phyloP scores from a whole-genome alignment of 2,329 filamentous ascomycete species.

The Stemphylium beticola region DNA sequence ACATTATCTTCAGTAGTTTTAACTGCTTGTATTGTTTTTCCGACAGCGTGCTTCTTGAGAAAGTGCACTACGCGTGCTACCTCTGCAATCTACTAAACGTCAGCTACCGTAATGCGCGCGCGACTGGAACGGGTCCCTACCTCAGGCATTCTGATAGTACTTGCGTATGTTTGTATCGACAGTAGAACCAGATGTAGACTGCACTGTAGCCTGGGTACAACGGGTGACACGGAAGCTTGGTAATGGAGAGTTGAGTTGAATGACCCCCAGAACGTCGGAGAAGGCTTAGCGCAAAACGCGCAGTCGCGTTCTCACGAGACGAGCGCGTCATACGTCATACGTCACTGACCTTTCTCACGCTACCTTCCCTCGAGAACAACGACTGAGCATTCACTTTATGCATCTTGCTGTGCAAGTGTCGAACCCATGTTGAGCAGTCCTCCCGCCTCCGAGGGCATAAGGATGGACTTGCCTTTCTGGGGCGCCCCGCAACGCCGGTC shows the following conservation, averaged over 20 bases:
- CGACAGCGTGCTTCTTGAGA: slow-evolving; percentile 81
- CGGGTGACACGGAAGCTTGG: not conserved
- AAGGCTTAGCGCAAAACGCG: slow-evolving; percentile 26
- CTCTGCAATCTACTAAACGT: slow-evolving; percentile 53
- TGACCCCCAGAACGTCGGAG: slow-evolving; percentile 1
- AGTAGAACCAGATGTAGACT: not conserved
- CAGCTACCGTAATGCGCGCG: slow-evolving; percentile 7
- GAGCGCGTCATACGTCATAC: slow-evolving; percentile 29
- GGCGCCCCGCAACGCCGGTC: slow-evolving; percentile 26
- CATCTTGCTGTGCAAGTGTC: not conserved
- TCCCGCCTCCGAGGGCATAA: not conserved
- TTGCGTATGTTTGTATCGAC: not conserved
- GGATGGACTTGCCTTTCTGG: slow-evolving; percentile 31
- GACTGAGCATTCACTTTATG: not conserved
- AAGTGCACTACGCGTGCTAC: slow-evolving; percentile 88
- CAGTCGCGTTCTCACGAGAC: slow-evolving; percentile 39
- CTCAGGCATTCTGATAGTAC: slow-evolving; percentile 44
- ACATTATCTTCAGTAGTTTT: slow-evolving; percentile 74
- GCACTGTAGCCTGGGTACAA: not conserved
- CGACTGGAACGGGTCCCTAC: slow-evolving; percentile 24
- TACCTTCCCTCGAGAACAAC: not conserved
- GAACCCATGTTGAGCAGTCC: not conserved
- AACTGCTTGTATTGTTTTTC: slow-evolving; percentile 75
- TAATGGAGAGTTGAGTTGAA: slow-evolving; percentile 3
- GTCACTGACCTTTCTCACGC: slow-evolving; percentile 23